Evolutionary conservation across 2,329 filamentous ascomycete genomes (phyloP).

Genomic region (Erysiphe pulchra): DNA sequence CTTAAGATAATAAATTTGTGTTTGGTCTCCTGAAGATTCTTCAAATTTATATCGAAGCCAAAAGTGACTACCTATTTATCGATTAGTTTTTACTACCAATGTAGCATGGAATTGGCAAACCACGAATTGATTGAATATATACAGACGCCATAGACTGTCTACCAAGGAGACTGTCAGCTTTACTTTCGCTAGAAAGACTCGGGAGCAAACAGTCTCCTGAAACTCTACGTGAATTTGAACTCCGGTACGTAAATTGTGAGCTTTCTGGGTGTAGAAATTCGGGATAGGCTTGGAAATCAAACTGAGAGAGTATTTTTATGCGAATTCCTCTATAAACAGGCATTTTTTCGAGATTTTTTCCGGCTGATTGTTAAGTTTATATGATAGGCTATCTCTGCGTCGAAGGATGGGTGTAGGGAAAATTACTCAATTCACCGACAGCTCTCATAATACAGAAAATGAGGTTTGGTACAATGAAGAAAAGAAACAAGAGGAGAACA

Average conservation of each 20-base stretch:
- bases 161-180: slow-evolving; percentile 12
- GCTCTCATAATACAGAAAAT: neutral
- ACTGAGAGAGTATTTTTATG: slow-evolving; percentile 9
- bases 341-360: slow-evolving; percentile 5
- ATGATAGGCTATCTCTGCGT: too few species aligned
- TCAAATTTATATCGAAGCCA: slow-evolving; percentile 22
- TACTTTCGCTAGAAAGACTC: slow-evolving; percentile 5
- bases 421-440: neutral
- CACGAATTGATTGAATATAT: slow-evolving; percentile 28
- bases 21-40: slow-evolving; percentile 9
- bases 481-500: too few species aligned
- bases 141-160: slow-evolving; percentile 21
- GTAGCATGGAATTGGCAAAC: slow-evolving; percentile 13
- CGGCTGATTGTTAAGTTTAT: too few species aligned
- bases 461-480: neutral
- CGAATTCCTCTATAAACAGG: slow-evolving; percentile 9
- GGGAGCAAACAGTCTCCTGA: slow-evolving; percentile 2
- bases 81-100: too few species aligned
- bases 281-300: slow-evolving; percentile 16
- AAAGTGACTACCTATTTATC: slow-evolving; percentile 23
- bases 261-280: slow-evolving; percentile 30
- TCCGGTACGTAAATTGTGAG: slow-evolving; percentile 17
- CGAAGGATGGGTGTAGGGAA: too few species aligned
- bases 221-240: slow-evolving; percentile 1
- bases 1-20: slow-evolving; percentile 25